A percentile compares a stretch with the other conserved stretches of the same genome.
Evolutionary conservation across 345 rosid species (phyloP).

Genomic region (Cardiospermum halicacabum): DNA sequence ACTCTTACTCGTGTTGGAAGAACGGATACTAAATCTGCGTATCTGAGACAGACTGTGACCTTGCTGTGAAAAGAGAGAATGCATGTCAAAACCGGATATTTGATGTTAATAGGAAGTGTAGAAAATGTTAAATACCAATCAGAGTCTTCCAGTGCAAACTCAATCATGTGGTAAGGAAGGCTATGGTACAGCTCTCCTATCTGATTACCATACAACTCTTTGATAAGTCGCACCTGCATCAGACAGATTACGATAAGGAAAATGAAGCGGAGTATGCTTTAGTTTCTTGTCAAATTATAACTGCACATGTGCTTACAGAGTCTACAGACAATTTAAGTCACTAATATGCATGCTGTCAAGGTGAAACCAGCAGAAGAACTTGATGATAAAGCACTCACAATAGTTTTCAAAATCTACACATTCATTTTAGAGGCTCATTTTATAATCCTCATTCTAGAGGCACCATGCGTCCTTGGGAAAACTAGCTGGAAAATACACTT

Average conservation of each 20-base stretch:
- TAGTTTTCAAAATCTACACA: neutral
- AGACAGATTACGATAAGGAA: neutral
- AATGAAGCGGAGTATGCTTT: neutral
- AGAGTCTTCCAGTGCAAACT: constrained; percentile 67
- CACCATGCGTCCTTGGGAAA: neutral
- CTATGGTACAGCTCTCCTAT: constrained; percentile 85
- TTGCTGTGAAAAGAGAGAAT: constrained; percentile 55
- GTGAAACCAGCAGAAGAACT: neutral
- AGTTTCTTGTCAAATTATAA: constrained; percentile 5
- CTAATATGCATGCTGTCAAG: neutral
- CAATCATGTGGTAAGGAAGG: constrained; percentile 90
- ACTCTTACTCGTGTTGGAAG: constrained; percentile 81
- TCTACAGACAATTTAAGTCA: neutral
- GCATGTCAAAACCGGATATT: constrained; percentile 1
- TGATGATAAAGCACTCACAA: neutral
- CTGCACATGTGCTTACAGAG: neutral
- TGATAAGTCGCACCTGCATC: constrained; percentile 77
- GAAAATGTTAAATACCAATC: constrained; percentile 61
- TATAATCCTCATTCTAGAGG: neutral
- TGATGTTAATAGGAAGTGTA: constrained; percentile 1
- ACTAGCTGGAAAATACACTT: neutral
- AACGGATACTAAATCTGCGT: constrained; percentile 65
- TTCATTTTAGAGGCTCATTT: neutral
- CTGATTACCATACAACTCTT: constrained; percentile 92
- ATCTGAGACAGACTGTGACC: constrained; percentile 68